Percentiles rank a stretch among this genome's conserved stretches.
Conservation (phyloP, 2,329 filamentous ascomycete genomes). For the Madurella fahalii region DNA sequence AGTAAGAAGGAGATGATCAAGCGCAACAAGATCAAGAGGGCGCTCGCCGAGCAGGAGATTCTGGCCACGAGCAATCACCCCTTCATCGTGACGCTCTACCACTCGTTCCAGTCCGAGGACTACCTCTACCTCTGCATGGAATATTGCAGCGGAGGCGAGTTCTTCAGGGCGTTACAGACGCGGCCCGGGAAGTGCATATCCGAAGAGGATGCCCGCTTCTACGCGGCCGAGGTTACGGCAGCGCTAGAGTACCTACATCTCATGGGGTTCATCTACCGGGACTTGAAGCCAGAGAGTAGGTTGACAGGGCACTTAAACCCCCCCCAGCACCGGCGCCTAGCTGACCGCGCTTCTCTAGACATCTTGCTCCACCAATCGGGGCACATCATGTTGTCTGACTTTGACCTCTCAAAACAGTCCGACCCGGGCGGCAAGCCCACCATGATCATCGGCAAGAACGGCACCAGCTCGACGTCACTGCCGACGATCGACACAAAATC, state of each 20-base stretch:
- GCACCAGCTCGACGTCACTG: constrained; percentile 77
- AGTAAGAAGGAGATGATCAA: constrained; percentile 99
- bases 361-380: constrained; percentile 98
- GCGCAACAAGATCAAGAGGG: constrained; percentile 99
- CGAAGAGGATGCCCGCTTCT: constrained; percentile 95
- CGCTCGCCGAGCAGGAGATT: constrained; percentile 95
- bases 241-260: constrained; percentile 94
- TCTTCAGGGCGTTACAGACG: constrained; percentile 94
- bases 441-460: constrained; percentile 92
- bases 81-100: constrained; percentile 97
- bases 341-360: constrained; percentile 54
- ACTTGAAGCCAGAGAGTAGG: constrained; percentile 96
- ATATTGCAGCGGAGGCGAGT: constrained; percentile 97
- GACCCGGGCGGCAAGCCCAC: constrained; percentile 92
- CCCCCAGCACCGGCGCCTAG: constrained; percentile 7
- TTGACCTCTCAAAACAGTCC: constrained; percentile 96
- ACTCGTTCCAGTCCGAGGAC: constrained; percentile 98
- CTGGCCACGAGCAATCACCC: constrained; percentile 97
- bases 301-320: constrained; percentile 26
- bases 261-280: constrained; percentile 99
- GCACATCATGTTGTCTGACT: constrained; percentile 99
- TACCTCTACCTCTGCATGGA: constrained; percentile 99
- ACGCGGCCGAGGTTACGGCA: constrained; percentile 94
- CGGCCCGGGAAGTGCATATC: constrained; percentile 95
- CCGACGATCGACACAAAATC: constrained; percentile 99